These are phyloP conservation scores for Alloteropsis semialata DNA, from an alignment of 176 grass and related monocot genomes.

Conservation along the genomic window DNA sequence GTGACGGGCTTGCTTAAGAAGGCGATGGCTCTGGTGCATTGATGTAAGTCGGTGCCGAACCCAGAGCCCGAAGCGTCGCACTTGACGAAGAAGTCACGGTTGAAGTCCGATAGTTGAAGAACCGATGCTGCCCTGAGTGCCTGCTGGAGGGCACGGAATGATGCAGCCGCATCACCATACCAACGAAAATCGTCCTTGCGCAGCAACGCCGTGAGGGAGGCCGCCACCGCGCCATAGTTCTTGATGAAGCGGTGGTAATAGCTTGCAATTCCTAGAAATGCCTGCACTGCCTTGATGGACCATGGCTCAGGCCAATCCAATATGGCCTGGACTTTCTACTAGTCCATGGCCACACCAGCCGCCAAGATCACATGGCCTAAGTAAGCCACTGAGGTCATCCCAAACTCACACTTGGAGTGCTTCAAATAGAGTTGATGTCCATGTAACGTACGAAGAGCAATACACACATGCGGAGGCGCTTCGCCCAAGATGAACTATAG, in stretches of 20 bases:
- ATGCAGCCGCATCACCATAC: accelerated
- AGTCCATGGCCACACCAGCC: not conserved
- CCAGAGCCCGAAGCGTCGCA: not conserved
- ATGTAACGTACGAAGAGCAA: too few species aligned
- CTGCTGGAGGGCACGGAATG: not conserved
- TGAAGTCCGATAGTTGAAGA: not conserved
- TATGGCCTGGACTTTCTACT: not conserved
- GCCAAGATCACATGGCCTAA: not conserved
- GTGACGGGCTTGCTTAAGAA: not conserved
- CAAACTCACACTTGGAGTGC: not conserved
- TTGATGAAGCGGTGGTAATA: not conserved
- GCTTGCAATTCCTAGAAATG: not conserved
- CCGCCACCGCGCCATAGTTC: not conserved
- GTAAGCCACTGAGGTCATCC: not conserved
- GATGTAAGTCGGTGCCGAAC: not conserved
- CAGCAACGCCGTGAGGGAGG: not conserved
- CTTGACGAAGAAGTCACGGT: not conserved
- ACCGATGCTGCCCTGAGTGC: not conserved
- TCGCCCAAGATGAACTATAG: not conserved
- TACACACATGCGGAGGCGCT: not conserved
- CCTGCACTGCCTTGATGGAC: not conserved
- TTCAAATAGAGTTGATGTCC: not conserved
- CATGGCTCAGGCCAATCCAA: not conserved
- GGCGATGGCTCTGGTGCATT: accelerated
- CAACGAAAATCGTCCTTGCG: not conserved